A percentile compares a stretch with the other conserved stretches of the same genome.
These are phyloP conservation scores for Phytopythium cucurbitacearum DNA, from an alignment of 352 stramenopile species.

Conservation along the genomic window DNA sequence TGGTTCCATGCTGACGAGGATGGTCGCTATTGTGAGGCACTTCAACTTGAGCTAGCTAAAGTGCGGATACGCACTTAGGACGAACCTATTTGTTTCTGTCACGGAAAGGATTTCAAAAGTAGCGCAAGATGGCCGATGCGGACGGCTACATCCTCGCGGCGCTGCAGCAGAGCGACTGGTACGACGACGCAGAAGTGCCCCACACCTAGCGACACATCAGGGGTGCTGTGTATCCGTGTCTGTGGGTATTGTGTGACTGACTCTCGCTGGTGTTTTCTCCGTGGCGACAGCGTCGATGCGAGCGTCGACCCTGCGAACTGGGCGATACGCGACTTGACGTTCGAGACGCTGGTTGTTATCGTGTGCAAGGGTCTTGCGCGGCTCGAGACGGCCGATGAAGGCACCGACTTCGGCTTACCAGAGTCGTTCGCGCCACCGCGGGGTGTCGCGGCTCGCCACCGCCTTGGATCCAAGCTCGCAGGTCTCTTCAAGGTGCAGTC, in stretches of 20 bases:
- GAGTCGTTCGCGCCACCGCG: constrained; percentile 16
- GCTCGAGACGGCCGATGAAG: constrained; percentile 22
- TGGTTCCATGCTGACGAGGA: too few relatives aligned
- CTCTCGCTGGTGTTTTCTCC: too few relatives aligned
- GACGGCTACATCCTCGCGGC: constrained; percentile 41
- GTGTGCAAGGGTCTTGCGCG: constrained; percentile 39
- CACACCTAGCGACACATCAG: too few relatives aligned
- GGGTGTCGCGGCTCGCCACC: constrained; percentile 70
- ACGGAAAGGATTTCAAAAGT: not conserved
- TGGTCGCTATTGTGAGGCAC: too few relatives aligned
- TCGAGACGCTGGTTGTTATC: constrained; percentile 39
- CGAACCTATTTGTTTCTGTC: not conserved
- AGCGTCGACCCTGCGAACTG: constrained; percentile 2
- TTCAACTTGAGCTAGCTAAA: too few relatives aligned
- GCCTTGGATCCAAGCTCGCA: constrained; percentile 66
- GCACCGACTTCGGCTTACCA: constrained; percentile 22
- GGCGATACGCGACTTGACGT: constrained; percentile 28
- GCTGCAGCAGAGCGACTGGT: constrained; percentile 53
- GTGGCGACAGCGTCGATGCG: not conserved
- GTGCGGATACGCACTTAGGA: not conserved
- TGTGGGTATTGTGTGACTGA: too few relatives aligned
- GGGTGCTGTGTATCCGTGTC: too few relatives aligned
- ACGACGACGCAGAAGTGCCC: not conserved
- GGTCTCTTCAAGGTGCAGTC: constrained; percentile 62
- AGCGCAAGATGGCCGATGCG: constrained; percentile 29